These are phyloP conservation scores for Myxozyma geophila DNA, from an alignment of 805 yeast species.

Conservation along the genomic window DNA sequence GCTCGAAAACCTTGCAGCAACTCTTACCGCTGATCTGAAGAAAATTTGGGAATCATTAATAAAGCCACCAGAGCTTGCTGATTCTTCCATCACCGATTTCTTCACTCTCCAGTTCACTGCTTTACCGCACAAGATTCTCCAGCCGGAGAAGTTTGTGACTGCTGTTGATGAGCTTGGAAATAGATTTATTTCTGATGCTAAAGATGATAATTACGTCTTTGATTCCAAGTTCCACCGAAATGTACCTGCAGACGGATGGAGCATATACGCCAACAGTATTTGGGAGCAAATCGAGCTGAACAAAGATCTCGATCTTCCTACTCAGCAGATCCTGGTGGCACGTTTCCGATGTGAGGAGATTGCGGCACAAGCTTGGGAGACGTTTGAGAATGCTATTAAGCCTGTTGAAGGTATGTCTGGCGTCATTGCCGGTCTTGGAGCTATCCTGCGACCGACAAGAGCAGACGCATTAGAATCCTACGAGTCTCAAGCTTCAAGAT, in stretches of 20 bases:
- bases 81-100: constrained; percentile 67
- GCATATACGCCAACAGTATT: constrained; percentile 82
- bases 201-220: constrained; percentile 53
- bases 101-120: constrained; percentile 84
- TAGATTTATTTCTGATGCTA: constrained; percentile 49
- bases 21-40: constrained; percentile 70
- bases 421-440: constrained; percentile 48
- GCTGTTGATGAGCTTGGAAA: constrained; percentile 70
- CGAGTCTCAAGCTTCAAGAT: constrained; percentile 77
- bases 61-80: constrained; percentile 69
- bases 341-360: constrained; percentile 94
- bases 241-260: constrained; percentile 96
- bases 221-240: constrained; percentile 75
- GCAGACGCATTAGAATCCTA: constrained; percentile 56
- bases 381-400: constrained; percentile 49
- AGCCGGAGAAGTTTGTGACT: constrained; percentile 66
- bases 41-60: constrained; percentile 77
- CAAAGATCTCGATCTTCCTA: constrained; percentile 93
- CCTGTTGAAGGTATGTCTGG: constrained; percentile 42
- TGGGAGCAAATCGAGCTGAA: constrained; percentile 95
- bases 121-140: constrained; percentile 82
- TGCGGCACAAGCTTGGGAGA: constrained; percentile 56
- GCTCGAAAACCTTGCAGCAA: constrained; percentile 65
- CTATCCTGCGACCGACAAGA: constrained; percentile 52
- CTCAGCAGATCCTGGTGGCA: constrained; percentile 94